Conservation (phyloP, 2,329 filamentous ascomycete species). For the Chrysosporium queenslandicum region DNA sequence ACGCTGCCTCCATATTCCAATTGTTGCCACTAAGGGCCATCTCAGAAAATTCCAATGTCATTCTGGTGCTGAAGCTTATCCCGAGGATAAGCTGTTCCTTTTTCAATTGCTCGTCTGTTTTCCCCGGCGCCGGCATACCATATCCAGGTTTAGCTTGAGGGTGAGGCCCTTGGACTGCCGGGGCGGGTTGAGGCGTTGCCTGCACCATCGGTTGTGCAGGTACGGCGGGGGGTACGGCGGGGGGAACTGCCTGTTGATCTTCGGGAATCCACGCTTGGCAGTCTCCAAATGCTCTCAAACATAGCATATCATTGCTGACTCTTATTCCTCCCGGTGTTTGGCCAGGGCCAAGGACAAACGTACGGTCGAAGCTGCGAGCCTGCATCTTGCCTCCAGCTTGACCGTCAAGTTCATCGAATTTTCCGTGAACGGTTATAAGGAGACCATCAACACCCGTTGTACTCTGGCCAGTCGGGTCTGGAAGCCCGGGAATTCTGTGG, state of each 20-base stretch:
- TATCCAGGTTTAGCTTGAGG: slow-evolving; percentile 31
- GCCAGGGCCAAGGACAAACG: slow-evolving; percentile 68
- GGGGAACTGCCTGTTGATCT: slow-evolving; percentile 18
- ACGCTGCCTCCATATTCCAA: slow-evolving; percentile 70
- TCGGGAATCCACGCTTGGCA: slow-evolving; percentile 43
- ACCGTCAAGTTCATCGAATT: slow-evolving; percentile 65
- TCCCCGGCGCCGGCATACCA: slow-evolving; percentile 35
- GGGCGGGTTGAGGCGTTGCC: slow-evolving; percentile 17
- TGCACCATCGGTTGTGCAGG: slow-evolving; percentile 29
- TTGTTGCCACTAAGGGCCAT: slow-evolving; percentile 69
- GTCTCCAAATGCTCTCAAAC: slow-evolving; percentile 58
- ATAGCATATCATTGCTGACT: slow-evolving; percentile 70
- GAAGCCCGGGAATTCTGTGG: slow-evolving; percentile 59
- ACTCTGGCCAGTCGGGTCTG: slow-evolving; percentile 57
- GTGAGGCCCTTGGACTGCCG: slow-evolving; percentile 17
- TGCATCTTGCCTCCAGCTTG: slow-evolving; percentile 49
- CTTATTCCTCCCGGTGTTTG: slow-evolving; percentile 56
- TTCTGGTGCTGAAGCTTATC: slow-evolving; percentile 65
- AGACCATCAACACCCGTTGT: slow-evolving; percentile 63
- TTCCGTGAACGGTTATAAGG: slow-evolving; percentile 68
- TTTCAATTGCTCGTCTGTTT: slow-evolving; percentile 44
- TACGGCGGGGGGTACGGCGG: too few species aligned
- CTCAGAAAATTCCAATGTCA: slow-evolving; percentile 68
- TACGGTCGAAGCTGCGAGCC: slow-evolving; percentile 67
- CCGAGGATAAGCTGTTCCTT: slow-evolving; percentile 61